Conservation (phyloP, 768 basidiomycete genomes). For the Mycena olivaceomarginata region DNA sequence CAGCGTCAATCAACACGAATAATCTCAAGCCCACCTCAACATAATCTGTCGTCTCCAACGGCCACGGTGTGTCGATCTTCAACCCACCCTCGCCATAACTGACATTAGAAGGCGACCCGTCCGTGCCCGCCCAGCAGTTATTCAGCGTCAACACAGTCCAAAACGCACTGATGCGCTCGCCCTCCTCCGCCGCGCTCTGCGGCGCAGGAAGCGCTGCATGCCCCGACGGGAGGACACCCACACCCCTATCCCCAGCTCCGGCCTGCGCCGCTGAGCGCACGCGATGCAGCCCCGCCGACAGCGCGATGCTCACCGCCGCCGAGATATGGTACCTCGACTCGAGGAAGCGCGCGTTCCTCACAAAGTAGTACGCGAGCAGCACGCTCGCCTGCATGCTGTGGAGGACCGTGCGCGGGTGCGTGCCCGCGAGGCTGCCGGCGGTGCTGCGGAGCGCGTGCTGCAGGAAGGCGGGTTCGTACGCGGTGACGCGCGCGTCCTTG, state of each 20-base stretch:
- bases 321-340: conserved; percentile 63
- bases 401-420: conserved; percentile 56
- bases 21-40: conserved; percentile 7
- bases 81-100: conserved; percentile 48
- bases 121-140: conserved; percentile 47
- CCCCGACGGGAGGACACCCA: too few species aligned
- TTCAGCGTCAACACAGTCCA: conserved; percentile 54
- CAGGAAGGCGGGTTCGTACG: conserved; percentile 54
- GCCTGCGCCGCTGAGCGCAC: conserved; percentile 16
- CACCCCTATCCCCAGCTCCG: too few species aligned
- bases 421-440: conserved; percentile 53
- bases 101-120: conserved; percentile 54
- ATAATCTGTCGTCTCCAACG: conserved; percentile 28
- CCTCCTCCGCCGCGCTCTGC: conserved; percentile 16
- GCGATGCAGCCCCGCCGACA: conserved; percentile 53
- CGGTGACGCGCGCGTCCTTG: conserved; percentile 46
- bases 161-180: conserved; percentile 37
- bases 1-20: too few species aligned
- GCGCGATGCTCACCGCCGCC: conserved; percentile 57
- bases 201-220: background rate
- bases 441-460: conserved; percentile 56
- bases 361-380: conserved; percentile 66
- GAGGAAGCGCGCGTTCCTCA: conserved; percentile 61
- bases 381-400: conserved; percentile 63
- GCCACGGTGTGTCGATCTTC: conserved; percentile 43